Base-by-base conservation (phyloP, 768 basidiomycete species). In the Calocera cornea region DNA sequence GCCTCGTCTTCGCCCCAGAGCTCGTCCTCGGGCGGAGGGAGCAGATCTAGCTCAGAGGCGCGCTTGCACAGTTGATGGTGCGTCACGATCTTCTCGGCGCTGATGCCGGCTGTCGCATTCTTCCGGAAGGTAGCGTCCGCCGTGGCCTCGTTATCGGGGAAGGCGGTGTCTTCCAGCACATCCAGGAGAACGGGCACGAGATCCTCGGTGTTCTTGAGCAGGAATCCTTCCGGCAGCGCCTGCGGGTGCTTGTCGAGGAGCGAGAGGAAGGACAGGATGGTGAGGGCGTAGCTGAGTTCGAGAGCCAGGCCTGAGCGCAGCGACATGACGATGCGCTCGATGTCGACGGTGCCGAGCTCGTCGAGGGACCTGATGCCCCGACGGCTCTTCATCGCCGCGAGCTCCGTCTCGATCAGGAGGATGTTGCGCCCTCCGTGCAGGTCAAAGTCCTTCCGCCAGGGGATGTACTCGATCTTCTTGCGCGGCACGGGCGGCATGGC, bases 301-400 rank as follows among this genome's bases (percentile, higher is more conserved):
- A 85, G 81, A 10, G 87, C 82, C 44, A 97, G 78, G 38, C 95
- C 82, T 38, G 90, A 95, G 34, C 94, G 88, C 41, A 99, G 78
- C 34, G 90, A 90, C 88, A 99, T 87, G n/a, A 87, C 87, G 64
- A 99, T 81, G n/a, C 86, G 86, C 73, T 97, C 94, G 68, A 97
- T 86, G 72, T 98, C 95, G 64, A 95, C 84, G 8, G 81, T 82
- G 24, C 92, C 93, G 86, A 94, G 92, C 65, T 95, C 92, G 73
- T 87, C 86, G 70, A 91, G 82, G 64, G 87, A 84, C 67, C 89
- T 83, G 72, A 88, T 75, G 5, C 83, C 81, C 49, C 88, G 83
- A 7, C 71, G 71, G 65, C 82, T 79, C 54, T 83, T 79, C n/a
- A 76, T 41, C 34, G 79, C 75, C 19, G 81, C 73, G 66, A 83